These are phyloP conservation scores for Globisporangium mamillatum DNA, from an alignment of 352 stramenopile species.

Conservation along the genomic window DNA sequence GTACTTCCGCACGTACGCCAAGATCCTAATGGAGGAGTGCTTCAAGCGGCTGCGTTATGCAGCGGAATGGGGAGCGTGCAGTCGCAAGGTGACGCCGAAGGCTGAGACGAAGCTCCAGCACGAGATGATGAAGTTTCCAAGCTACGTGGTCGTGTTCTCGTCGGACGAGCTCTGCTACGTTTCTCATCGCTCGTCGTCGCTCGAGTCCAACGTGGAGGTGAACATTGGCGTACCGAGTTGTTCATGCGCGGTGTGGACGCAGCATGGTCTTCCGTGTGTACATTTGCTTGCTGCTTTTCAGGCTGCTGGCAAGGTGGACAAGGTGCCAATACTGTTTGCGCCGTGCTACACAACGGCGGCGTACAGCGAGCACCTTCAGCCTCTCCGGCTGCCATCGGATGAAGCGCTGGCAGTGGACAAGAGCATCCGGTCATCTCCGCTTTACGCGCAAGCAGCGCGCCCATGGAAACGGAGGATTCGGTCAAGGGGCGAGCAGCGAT, in stretches of 20 bases:
- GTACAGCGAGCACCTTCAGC: no score
- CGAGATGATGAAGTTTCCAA: background rate
- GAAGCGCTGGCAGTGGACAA: no score
- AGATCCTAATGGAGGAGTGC: background rate
- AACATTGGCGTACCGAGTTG: background rate
- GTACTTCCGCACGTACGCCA: background rate
- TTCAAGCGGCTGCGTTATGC: background rate
- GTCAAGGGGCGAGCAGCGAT: background rate
- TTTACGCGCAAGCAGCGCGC: background rate
- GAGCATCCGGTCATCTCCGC: background rate
- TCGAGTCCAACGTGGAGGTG: background rate
- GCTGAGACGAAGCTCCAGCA: background rate
- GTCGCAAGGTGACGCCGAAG: no score
- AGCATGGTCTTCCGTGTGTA: background rate
- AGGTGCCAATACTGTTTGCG: no score
- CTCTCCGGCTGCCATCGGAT: no score
- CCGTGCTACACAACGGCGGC: no score
- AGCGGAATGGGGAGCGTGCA: no score
- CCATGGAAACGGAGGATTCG: background rate
- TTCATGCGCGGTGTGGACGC: background rate
- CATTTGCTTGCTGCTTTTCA: no score
- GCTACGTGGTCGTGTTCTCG: background rate
- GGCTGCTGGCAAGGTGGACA: no score
- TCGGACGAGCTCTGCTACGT: background rate
- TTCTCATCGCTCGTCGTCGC: background rate